These are phyloP conservation scores for Colletotrichum sp. DNA, from an alignment of 2,329 filamentous ascomycete species.

Conservation along the genomic window DNA sequence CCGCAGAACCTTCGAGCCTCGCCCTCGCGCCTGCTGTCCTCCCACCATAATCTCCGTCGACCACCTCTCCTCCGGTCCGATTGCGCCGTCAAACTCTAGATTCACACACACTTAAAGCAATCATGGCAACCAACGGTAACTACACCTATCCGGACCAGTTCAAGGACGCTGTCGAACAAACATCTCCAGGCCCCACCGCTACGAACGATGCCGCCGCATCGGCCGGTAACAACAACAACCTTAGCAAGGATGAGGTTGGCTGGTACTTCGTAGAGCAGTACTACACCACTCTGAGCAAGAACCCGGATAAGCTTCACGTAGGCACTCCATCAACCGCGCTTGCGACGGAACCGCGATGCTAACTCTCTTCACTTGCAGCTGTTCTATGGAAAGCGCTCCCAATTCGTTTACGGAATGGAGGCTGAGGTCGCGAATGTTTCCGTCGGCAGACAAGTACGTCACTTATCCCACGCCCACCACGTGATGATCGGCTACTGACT, in stretches of 20 bases:
- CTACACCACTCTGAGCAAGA: constrained; percentile 96
- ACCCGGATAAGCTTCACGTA: constrained; percentile 88
- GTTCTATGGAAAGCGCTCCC: constrained; percentile 95
- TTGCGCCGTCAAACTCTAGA: constrained; percentile 12
- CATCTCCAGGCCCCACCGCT: constrained; percentile 37
- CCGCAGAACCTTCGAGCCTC: constrained; percentile 17
- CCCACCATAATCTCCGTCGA: neutral
- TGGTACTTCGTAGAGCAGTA: constrained; percentile 99
- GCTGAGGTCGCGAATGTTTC: constrained; percentile 87
- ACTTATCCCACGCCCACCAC: neutral
- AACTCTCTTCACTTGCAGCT: constrained; percentile 53
- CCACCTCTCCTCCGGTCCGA: neutral
- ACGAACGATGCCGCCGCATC: constrained; percentile 35
- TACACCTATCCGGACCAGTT: constrained; percentile 50
- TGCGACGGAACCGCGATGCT: neutral
- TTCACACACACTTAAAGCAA: constrained; percentile 21
- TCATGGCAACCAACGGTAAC: constrained; percentile 65
- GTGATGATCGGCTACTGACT: constrained; percentile 17
- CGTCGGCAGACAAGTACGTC: constrained; percentile 82
- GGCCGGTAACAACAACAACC: constrained; percentile 46
- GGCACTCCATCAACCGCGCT: constrained; percentile 31
- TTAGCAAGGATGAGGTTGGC: constrained; percentile 90
- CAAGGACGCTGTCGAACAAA: constrained; percentile 42
- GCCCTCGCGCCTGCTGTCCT: neutral
- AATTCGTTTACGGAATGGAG: constrained; percentile 92